Evolutionary conservation across 257 asterid species (phyloP), one percentile per base, ranked within the genome.

Genomic region (Gentiana straminea): DNA sequence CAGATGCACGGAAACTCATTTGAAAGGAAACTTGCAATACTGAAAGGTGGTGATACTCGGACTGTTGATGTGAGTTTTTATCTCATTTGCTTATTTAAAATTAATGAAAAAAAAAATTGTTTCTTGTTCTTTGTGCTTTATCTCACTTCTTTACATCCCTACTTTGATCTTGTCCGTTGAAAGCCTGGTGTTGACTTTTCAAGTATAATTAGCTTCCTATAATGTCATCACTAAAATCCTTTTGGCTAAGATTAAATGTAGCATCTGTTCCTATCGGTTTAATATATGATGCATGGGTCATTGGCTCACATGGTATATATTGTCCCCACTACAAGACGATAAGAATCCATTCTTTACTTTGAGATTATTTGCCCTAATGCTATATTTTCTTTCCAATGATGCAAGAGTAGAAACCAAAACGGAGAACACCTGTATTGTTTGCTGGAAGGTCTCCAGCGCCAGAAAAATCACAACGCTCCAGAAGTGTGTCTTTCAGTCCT

Each of bases 401-500:
- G 59, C 69, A 32, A 64, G 36, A 15, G 44, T 61, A 93, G 99
- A 93, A 83, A 82, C 96, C 95, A 35, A 93, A 85, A 76, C 76
- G 99, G 77, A 77, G 95, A 72, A 59, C 87, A 1, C 67, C 89
- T 4, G 81, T 63, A 54, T 79, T 95, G 9, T 70, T 83, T 52
- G 80, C 81, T 6, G 96, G 99, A 60, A 77, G 99, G 64, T 81
- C 99, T 58, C 77, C 91, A 41, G 84, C 79, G 46, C 93, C 91
- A 4, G 97, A 84, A 37, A 85, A 88, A 70, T 71, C 99, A 24
- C 83, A 86, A 57, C 94, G 99, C 39, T 82, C 97, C 39, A 76
- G 99, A 81, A 93, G 97, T 76, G 75, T 93, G 92, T 93, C 99
- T 43, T 86, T 81, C 78, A 89, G 96, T 74, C 97, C 97, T 3